These are phyloP conservation scores for Boletus coccyginus DNA, from an alignment of 768 basidiomycete species.

Conservation along the genomic window DNA sequence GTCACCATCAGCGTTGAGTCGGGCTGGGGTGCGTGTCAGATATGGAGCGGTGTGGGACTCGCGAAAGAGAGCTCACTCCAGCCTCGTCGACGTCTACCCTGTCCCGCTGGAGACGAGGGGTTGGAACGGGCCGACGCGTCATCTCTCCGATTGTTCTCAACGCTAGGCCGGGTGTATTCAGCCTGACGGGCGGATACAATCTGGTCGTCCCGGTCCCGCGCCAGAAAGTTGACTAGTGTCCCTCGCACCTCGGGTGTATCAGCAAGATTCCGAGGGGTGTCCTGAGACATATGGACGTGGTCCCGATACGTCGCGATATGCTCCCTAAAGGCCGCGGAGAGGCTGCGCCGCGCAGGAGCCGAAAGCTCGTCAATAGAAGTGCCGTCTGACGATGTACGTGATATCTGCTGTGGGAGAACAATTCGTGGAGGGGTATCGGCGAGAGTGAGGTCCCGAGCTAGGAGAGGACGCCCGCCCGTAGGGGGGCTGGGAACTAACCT, in stretches of 20 bases:
- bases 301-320: slow-evolving; percentile 18
- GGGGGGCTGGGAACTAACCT: slow-evolving; percentile 9
- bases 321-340: slow-evolving; percentile 23
- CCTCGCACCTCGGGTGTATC: slow-evolving; percentile 25
- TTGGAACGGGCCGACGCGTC: slow-evolving; percentile 4
- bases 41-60: not conserved
- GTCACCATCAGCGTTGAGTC: slow-evolving; percentile 53
- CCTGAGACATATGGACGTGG: slow-evolving; percentile 9
- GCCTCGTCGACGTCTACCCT: slow-evolving; percentile 31
- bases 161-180: slow-evolving; percentile 2
- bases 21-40: slow-evolving; percentile 27
- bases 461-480: slow-evolving; percentile 9
- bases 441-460: slow-evolving; percentile 14
- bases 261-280: slow-evolving; percentile 20
- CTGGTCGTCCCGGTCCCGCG: slow-evolving; percentile 25
- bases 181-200: slow-evolving; percentile 1
- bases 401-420: slow-evolving; percentile 20
- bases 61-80: slow-evolving; percentile 26
- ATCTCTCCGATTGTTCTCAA: slow-evolving; percentile 12
- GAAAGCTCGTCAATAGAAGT: slow-evolving; percentile 18
- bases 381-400: slow-evolving; percentile 24
- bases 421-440: slow-evolving; percentile 19
- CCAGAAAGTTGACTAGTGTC: slow-evolving; percentile 21
- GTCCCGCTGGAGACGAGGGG: slow-evolving; percentile 12
- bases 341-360: slow-evolving; percentile 13